Base-by-base conservation (phyloP, 2,329 filamentous ascomycete species). In the Scleromitrula shiraiana region DNA sequence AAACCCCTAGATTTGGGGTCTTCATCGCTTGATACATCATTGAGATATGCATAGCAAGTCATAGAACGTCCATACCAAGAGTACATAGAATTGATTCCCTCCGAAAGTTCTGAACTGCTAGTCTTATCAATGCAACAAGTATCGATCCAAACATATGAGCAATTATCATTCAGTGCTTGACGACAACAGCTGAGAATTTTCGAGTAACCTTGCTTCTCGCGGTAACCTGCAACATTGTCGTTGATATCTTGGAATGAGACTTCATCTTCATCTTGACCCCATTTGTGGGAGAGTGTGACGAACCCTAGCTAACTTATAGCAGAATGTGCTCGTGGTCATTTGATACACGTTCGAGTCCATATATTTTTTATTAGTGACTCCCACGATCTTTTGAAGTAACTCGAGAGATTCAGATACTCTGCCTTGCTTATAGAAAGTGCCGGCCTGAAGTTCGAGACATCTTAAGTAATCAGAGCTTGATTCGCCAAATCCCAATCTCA, bases 91-190 rank as follows among this genome's bases (percentile, higher is more conserved):
- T 51, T 54, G 32, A 54, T 51, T 7, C 43, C 29, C 37, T 52
- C 47, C 12, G 42, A 43, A 5, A 54, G 23, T 22, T 54, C 52
- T 7, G 48, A 38, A 12, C 27, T 36, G 38, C 43, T 51, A 9
- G 32, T 42, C 39, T 54, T 55, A 29, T 54, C 52, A 24, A 54
- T 52, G 41, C 49, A 52, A 15, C 53, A 52, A 23, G 51, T 52
- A 41, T 54, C 51, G 29, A 53, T 52, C 51, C 43, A 46, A 29
- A 49, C 14, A 3, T 22, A 48, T 14, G 23, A 29, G 19, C 17
- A 30, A 17, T 12, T 4, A 20, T 42, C 39, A n/a, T 14, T 19
- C 9, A 29, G n/a, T 19, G 27, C 40, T 33, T 42, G 26, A 14
- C 22, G 7, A 19, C 40, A 32, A 15, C 17, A 42, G 3, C n/a